phyloP scores from a whole-genome alignment of 441 rosid genomes.

The Mallotus japonicus region DNA sequence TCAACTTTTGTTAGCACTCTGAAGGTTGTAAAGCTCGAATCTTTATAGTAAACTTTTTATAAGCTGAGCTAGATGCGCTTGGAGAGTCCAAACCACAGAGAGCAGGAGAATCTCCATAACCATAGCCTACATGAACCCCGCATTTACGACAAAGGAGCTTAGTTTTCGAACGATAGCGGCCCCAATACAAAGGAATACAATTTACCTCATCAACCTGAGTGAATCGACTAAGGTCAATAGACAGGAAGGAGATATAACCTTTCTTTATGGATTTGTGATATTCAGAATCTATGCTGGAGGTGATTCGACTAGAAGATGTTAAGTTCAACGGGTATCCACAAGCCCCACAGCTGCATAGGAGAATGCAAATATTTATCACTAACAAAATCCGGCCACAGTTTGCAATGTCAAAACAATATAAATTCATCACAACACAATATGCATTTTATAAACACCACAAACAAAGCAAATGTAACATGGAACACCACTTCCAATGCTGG shows the following conservation, averaged over 20 bases:
- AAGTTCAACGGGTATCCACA: slow-evolving; percentile 64
- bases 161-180: slow-evolving; percentile 43
- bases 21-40: slow-evolving; percentile 54
- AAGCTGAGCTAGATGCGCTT: slow-evolving; percentile 36
- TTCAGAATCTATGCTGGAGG: slow-evolving; percentile 37
- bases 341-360: slow-evolving; percentile 56
- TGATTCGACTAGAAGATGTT: slow-evolving; percentile 43
- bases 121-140: slow-evolving; percentile 60
- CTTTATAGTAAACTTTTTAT: slow-evolving; percentile 49
- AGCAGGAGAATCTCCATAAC: slow-evolving; percentile 49
- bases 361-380: slow-evolving; percentile 8
- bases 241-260: slow-evolving; percentile 45
- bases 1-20: slow-evolving; percentile 33
- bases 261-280: slow-evolving; percentile 50
- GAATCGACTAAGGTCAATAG: slow-evolving; percentile 64
- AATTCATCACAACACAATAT: neutral
- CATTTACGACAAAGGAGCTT: slow-evolving; percentile 70
- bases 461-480: neutral
- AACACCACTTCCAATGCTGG: neutral
- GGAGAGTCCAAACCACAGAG: slow-evolving; percentile 60
- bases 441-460: neutral
- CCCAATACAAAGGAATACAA: slow-evolving; percentile 53
- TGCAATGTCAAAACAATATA: neutral
- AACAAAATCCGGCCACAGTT: neutral
- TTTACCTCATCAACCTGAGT: slow-evolving; percentile 65